phyloP scores from a whole-genome alignment of 345 rosid genomes.

The Microcos paniculata region DNA sequence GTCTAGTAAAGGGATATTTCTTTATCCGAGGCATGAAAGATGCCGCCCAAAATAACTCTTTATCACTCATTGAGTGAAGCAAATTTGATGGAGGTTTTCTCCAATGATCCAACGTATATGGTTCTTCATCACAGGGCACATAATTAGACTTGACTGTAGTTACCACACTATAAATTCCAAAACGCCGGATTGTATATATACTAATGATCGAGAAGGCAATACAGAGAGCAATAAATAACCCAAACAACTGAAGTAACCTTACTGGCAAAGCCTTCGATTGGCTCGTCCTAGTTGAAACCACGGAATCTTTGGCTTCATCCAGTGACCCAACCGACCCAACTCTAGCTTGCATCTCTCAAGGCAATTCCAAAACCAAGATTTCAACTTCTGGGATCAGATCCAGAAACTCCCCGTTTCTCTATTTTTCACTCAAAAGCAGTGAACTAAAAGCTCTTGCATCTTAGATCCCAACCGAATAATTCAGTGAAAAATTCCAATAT shows the following conservation, averaged over 20 bases:
- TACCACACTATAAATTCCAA: conserved; percentile 52
- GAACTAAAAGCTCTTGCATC: conserved; percentile 12
- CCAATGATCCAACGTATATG: conserved; percentile 47
- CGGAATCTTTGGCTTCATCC: conserved; percentile 75
- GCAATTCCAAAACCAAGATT: not conserved
- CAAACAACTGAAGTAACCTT: conserved; percentile 51
- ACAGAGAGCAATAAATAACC: conserved; percentile 51
- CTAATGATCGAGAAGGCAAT: conserved; percentile 64
- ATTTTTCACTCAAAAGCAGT: not conserved
- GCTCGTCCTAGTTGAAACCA: conserved; percentile 33
- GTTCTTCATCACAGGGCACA: conserved; percentile 49
- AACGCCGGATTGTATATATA: conserved; percentile 57
- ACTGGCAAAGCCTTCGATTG: conserved; percentile 53
- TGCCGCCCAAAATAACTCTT: conserved; percentile 88
- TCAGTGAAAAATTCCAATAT: not conserved
- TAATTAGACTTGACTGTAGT: conserved; percentile 46
- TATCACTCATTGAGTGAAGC: conserved; percentile 71
- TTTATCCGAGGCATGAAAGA: conserved; percentile 63
- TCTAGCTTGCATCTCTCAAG: conserved; percentile 56
- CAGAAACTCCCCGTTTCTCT: conserved; percentile 5
- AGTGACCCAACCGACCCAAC: conserved; percentile 30
- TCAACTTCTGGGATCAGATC: conserved; percentile 19
- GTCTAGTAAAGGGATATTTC: conserved; percentile 69
- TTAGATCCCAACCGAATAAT: not conserved
- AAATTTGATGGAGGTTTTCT: conserved; percentile 56